Base-by-base conservation (phyloP, 345 rosid species). In the Arabidopsis arenosa region DNA sequence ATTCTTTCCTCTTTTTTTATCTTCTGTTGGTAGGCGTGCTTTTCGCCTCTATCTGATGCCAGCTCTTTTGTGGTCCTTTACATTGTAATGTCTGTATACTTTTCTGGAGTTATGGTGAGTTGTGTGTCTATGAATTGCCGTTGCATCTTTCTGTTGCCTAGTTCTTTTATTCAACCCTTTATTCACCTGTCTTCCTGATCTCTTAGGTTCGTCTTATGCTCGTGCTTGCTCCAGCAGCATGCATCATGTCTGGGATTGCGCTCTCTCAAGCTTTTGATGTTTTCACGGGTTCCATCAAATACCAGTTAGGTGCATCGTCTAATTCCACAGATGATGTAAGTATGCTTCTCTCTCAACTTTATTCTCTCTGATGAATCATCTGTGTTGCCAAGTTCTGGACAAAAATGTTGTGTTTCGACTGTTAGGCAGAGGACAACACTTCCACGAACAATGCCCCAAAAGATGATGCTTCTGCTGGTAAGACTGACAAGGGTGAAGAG, bases 81-180 rank as follows among this genome's bases (percentile, higher is more conserved):
- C 65, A 91, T 96, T 59, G 98, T 91, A 70, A 89, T 93, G 75
- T 88, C 99, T 55, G 98, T 91, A 12, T 96, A 96, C 83, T 96
- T 96, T 79, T 96, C 99, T 75, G 99, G 99, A 83, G 99, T 96
- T 75, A 96, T 96, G 99, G 99, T 96, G 77, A 85, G 93, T 58
- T 28, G 37, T n/a, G 2, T 18, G 36, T 48, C 32, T 26, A 12
- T 51, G 9, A 21, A 52, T 43, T 33, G 36, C 59, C 36, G 11
- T 53, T 54, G 68, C 41, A 64, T 71, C 40, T 56, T 14, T 70
- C 61, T 57, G 0, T 66, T 48, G 9, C 62, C 53, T 73, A 40
- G 35, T 64, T 73, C 49, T 37, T 66, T 37, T 37, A 32, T 41
- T 47, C 44, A 54, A 70, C 51, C 53, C 39, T 69, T 58, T 73